Percentiles rank a stretch among this genome's conserved stretches.
Evolutionary conservation across 768 basidiomycete genomes (phyloP).

Genomic region (Plicaturopsis crispa): DNA sequence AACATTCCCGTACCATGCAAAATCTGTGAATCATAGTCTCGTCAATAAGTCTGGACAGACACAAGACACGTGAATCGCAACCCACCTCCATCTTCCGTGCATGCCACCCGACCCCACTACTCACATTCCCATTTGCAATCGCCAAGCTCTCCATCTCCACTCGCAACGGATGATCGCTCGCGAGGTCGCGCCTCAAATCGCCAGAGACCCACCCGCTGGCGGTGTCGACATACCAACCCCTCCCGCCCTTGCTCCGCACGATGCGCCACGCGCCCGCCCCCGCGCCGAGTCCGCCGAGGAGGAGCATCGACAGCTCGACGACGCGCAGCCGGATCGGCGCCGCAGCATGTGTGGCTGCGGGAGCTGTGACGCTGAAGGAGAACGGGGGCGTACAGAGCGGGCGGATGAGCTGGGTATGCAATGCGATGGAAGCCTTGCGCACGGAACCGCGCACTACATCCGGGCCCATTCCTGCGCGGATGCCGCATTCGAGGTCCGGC

Average conservation of each 20-base stretch:
- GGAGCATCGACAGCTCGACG: slow-evolving; percentile 71
- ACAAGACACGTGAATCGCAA: not conserved
- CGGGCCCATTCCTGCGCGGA: no score
- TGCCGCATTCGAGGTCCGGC: slow-evolving; percentile 68
- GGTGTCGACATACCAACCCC: slow-evolving; percentile 93
- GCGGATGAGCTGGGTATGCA: slow-evolving; percentile 73
- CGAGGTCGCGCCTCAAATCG: slow-evolving; percentile 51
- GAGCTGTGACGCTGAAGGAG: slow-evolving; percentile 22
- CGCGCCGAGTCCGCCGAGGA: slow-evolving; percentile 65
- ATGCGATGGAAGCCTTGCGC: slow-evolving; percentile 63
- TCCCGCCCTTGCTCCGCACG: slow-evolving; percentile 84
- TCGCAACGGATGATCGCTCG: slow-evolving; percentile 57
- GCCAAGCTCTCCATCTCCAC: slow-evolving; percentile 66
- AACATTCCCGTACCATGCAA: slow-evolving; percentile 87
- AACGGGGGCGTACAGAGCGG: slow-evolving; percentile 79
- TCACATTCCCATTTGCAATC: slow-evolving; percentile 80
- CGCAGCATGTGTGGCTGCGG: no score
- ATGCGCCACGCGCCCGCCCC: slow-evolving; percentile 86
- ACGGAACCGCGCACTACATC: slow-evolving; percentile 37
- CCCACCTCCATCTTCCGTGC: slow-evolving; percentile 91
- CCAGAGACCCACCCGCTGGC: slow-evolving; percentile 76
- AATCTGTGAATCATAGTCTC: slow-evolving; percentile 37
- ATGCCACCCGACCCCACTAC: slow-evolving; percentile 91
- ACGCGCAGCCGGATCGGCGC: slow-evolving; percentile 79
- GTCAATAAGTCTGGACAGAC: not conserved